A percentile compares a stretch with the other conserved stretches of the same genome.
Conservation (phyloP, 2,329 filamentous ascomycete species). For the Calonectria fujianensis region DNA sequence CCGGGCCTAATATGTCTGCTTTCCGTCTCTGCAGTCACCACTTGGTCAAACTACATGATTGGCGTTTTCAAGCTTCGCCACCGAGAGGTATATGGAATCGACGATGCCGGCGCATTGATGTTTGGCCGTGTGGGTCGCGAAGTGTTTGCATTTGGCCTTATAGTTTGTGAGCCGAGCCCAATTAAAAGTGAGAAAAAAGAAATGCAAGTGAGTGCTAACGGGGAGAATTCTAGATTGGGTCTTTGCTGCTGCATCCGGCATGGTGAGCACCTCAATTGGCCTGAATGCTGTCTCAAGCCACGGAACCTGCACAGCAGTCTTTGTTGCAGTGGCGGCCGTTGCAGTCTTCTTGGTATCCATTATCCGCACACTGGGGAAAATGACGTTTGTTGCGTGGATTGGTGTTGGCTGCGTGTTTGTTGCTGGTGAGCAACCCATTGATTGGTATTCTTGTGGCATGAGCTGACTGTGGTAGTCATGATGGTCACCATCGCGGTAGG, state of each 20-base stretch:
- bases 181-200: background rate
- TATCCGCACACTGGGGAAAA: constrained; percentile 57
- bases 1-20: constrained; percentile 66
- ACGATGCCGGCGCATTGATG: constrained; percentile 69
- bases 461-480: constrained; percentile 12
- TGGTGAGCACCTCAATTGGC: constrained; percentile 61
- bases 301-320: constrained; percentile 63
- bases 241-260: constrained; percentile 43
- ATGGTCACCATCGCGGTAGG: constrained; percentile 45
- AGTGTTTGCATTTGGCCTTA: constrained; percentile 59
- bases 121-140: constrained; percentile 67
- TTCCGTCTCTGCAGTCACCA: constrained; percentile 64
- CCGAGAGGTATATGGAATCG: constrained; percentile 70
- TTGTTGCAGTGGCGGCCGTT: constrained; percentile 60
- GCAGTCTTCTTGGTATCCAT: constrained; percentile 57
- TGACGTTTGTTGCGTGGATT: constrained; percentile 60
- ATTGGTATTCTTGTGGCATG: background rate
- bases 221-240: constrained; percentile 9
- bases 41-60: constrained; percentile 69
- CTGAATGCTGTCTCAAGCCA: constrained; percentile 64
- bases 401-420: constrained; percentile 46
- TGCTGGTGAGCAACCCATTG: constrained; percentile 39
- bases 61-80: constrained; percentile 71
- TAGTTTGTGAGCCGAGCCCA: constrained; percentile 56
- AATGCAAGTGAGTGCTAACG: background rate